phyloP scores from a whole-genome alignment of 441 rosid species.

The Corymbia citriodora region DNA sequence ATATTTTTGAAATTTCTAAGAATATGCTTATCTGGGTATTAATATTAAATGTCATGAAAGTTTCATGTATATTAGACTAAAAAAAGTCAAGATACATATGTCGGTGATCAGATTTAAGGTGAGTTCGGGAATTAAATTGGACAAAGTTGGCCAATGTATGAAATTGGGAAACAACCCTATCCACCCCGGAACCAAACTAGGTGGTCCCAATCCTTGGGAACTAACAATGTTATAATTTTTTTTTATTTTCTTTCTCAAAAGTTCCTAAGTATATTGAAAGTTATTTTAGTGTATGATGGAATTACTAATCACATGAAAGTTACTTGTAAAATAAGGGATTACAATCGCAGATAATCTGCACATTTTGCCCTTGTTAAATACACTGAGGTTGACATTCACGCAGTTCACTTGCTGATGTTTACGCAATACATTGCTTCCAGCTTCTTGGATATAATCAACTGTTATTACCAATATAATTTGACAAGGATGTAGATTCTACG shows the following conservation, averaged over 20 bases:
- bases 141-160: neutral
- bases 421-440: too few relatives aligned
- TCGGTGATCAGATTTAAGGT: fast-evolving
- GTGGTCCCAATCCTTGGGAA: neutral
- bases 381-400: too few relatives aligned
- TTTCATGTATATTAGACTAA: fast-evolving
- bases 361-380: neutral
- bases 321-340: neutral
- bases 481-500: too few relatives aligned
- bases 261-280: neutral
- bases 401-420: too few relatives aligned
- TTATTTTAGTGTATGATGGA: neutral
- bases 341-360: neutral
- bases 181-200: fast-evolving
- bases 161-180: neutral
- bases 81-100: neutral
- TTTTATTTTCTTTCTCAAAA: neutral
- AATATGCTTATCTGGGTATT: neutral
- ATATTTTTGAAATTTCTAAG: neutral
- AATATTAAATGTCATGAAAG: fast-evolving
- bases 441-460: too few relatives aligned
- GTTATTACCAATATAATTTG: too few relatives aligned
- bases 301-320: neutral
- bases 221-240: fast-evolving
- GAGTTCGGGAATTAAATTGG: fast-evolving